Evolutionary conservation across 768 basidiomycete genomes (phyloP), one percentile per base, ranked within the genome.

Genomic region (Naganishia friedmannii): DNA sequence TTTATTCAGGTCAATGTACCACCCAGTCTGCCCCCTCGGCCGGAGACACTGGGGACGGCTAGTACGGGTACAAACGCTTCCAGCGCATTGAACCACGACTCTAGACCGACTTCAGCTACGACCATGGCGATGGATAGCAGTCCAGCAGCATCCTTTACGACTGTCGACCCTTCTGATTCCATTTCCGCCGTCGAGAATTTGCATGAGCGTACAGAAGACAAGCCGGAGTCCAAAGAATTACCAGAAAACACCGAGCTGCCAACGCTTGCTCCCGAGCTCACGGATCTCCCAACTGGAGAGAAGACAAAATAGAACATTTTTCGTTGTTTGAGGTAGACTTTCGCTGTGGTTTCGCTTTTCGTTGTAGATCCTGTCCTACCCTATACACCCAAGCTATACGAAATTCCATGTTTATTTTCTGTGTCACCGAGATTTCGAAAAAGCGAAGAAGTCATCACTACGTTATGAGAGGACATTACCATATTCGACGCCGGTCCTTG

Each of bases 11-110:
- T 39, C 57, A 58, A 13, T 34, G 34, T 45, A 4, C 60, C 60
- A 23, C 60, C 60, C 3, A 31, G 60, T 46, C 60, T 63, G 8
- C 60, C 60, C 17, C 60, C 60, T 26, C 60, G 60, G 9, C 60
- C 60, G 15, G 42, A 63, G 6, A 26, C 39, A 8, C 37, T 42
- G 28, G 42, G 60, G 9, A 28, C 60, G 13, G n/a, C 6, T 3
- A 63, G 60, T 17, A 28, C 39, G 3, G 60, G 39, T 23, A 63
- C 60, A 9, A 29, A 34, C n/a, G 23, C 26, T 3, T 42, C 60
- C 23, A 37, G 26, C 5, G 9, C 42, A 17, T 26, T 42, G 29
- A 46, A n/a, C 12, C 3, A 23, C 12, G 39, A 63, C 1, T 2
- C 9, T 17, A 28, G 13, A 15, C 39, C 37, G 15, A 26, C 29